Base-by-base conservation (phyloP, 2,329 filamentous ascomycete genomes). In the Epichloe typhina region DNA sequence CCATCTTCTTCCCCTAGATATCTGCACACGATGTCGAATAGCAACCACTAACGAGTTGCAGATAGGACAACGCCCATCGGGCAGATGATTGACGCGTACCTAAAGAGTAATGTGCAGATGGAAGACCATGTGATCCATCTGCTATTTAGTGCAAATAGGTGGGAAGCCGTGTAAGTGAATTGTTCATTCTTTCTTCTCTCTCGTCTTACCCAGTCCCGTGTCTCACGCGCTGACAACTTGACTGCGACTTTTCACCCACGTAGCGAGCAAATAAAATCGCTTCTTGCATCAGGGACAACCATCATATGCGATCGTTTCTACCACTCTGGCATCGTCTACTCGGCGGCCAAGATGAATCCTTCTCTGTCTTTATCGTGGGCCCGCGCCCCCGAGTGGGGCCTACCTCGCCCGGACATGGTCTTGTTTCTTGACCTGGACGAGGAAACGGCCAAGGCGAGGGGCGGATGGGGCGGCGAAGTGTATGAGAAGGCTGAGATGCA, bases 301-400 rank as follows among this genome's bases (percentile, higher is more conserved):
- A 76, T 98, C 35, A 73, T 98, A 39, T 83, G 91, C 57, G 93
- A 98, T 67, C 83, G 93, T 46, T 98, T 97, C 71, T 95, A 94
- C 65, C 91, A 95, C 72, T 93, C 86, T 19, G 93, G 93, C 50
- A 86, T 90, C 52, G 88, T 96, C 47, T 98, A 97, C 71, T 88
- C 84, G 23, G 88, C 88, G 0, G 91, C 93, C 3, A 97, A 97
- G 64, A 74, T 80, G 43, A 88, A 87, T 58, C 79, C 83, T 0
- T 66, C 72, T 2, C 75, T 96, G 12, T 71, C 77, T 0, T 72
- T 96, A 0, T 68, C 76, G 0, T 98, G 93, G 90, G 89, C 88
- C 7, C 82, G 87, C 58, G 76, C 82, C 15, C 88, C 90, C 1
- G 93, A 97, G 60, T 76, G 87, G 13, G 91, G 91, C 0, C 75